These are phyloP conservation scores for Moesziomyces sp. DNA, from an alignment of 1,284 basidiomycete genomes.

Conservation along the genomic window DNA sequence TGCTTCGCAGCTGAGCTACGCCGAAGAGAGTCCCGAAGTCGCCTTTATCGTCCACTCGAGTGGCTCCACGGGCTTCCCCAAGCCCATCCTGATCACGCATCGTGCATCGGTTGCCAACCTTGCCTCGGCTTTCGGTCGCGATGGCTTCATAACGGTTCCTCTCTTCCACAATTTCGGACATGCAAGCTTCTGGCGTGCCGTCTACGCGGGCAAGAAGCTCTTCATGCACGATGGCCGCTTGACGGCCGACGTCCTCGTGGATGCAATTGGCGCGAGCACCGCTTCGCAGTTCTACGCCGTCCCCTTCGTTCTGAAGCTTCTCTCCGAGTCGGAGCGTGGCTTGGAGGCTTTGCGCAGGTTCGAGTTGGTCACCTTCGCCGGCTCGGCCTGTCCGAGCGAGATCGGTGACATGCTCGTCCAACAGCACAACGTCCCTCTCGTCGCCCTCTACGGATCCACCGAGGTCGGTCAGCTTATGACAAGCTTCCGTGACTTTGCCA, in stretches of 20 bases:
- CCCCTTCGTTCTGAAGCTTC: constrained; percentile 70
- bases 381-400: constrained; percentile 70
- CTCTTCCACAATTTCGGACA: constrained; percentile 34
- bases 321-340: constrained; percentile 73
- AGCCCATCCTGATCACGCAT: constrained; percentile 16
- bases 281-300: constrained; percentile 64
- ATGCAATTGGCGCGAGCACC: constrained; percentile 1
- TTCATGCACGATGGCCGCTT: constrained; percentile 15
- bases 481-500: constrained; percentile 71
- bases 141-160: constrained; percentile 16
- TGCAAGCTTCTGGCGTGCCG: neutral
- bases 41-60: constrained; percentile 26
- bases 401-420: constrained; percentile 73
- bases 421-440: constrained; percentile 72
- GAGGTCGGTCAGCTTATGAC: constrained; percentile 66
- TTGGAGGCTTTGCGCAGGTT: constrained; percentile 70
- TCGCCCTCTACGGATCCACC: constrained; percentile 71
- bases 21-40: constrained; percentile 1
- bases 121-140: neutral
- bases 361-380: constrained; percentile 71
- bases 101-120: neutral
- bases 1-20: constrained; percentile 5
- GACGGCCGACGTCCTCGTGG: constrained; percentile 5
- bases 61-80: constrained; percentile 41
- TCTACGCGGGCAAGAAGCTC: neutral